Evolutionary conservation across 2,329 filamentous ascomycete genomes (phyloP).

Genomic region (Ascochyta koolunga): DNA sequence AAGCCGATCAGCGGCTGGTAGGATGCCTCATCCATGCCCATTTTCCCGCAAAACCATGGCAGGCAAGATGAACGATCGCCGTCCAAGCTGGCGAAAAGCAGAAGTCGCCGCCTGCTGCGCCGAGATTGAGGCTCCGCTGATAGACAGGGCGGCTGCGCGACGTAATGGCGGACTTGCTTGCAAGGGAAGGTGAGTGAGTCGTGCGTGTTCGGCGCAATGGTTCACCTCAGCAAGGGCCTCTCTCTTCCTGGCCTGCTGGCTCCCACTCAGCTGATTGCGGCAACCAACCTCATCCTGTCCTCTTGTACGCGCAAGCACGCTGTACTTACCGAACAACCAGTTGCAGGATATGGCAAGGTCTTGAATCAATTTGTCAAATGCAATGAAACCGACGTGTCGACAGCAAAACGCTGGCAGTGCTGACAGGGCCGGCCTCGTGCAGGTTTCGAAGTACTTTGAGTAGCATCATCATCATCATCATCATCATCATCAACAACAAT

Average conservation of each 20-base stretch:
- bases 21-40: neutral
- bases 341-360: neutral
- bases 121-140: constrained; percentile 18
- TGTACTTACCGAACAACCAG: too few relatives aligned
- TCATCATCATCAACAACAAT: too few relatives aligned
- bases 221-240: constrained; percentile 10
- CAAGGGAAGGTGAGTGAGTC: constrained; percentile 15
- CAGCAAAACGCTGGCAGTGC: neutral
- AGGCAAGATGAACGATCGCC: constrained; percentile 3
- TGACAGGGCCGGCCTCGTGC: neutral
- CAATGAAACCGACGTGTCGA: neutral
- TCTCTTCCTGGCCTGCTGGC: neutral
- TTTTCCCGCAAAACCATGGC: neutral
- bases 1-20: constrained; percentile 9
- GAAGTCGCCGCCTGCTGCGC: neutral
- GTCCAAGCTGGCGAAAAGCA: neutral
- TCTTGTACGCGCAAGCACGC: neutral
- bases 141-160: constrained; percentile 11
- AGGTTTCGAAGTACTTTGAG: neutral
- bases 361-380: too few relatives aligned
- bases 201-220: constrained; percentile 3
- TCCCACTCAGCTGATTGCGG: constrained; percentile 4
- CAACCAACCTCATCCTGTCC: neutral
- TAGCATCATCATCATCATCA: neutral
- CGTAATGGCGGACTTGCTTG: neutral